Evolutionary conservation across 139 green algal species (phyloP).

Genomic region (Auxenochlorella pyrenoidosa): DNA sequence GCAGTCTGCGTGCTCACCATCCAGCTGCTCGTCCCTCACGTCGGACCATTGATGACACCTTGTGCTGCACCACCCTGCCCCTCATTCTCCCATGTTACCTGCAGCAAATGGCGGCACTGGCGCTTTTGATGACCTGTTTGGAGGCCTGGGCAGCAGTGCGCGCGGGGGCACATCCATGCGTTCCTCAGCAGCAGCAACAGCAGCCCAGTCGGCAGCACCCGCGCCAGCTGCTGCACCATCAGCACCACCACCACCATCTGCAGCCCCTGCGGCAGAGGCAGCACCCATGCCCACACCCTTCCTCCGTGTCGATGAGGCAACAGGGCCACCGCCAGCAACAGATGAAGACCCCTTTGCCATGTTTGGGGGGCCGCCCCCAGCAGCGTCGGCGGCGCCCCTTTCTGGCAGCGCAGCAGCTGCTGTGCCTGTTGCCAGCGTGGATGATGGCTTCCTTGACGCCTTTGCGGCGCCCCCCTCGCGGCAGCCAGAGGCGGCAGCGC

Average conservation of each 20-base stretch:
- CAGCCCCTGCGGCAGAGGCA: background rate
- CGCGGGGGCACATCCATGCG: background rate
- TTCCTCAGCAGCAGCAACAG: no score
- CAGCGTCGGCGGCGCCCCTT: background rate
- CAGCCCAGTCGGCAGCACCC: background rate
- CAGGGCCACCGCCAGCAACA: background rate
- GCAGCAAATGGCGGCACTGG: background rate
- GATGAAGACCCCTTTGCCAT: conserved; percentile 41
- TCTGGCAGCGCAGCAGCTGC: background rate
- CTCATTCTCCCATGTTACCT: no score
- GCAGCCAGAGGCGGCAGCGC: background rate
- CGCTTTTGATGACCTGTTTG: conserved; percentile 20
- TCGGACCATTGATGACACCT: no score
- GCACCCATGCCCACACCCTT: background rate
- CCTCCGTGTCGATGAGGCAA: background rate
- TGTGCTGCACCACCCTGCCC: no score
- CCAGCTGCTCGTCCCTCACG: no score
- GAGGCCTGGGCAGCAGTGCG: background rate
- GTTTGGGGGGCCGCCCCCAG: conserved; percentile 38
- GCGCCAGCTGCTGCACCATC: background rate
- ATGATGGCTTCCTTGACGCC: conserved; percentile 27
- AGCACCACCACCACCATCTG: background rate
- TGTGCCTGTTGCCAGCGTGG: background rate
- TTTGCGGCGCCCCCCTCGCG: background rate
- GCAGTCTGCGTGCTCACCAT: no score